Conservation (phyloP, 2,329 filamentous ascomycete species). For the Rutstroemia sp. region DNA sequence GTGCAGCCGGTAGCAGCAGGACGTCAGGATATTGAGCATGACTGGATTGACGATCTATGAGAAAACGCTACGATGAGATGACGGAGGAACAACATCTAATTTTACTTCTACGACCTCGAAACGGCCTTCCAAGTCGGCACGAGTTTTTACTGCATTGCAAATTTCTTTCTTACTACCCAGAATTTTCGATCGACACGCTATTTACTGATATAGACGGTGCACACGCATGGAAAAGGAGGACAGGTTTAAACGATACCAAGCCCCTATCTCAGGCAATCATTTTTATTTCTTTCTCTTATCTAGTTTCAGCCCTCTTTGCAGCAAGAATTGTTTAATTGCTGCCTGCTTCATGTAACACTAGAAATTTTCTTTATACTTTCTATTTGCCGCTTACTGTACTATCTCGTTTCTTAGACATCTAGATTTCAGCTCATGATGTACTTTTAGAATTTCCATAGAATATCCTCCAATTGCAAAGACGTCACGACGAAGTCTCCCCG, state of each 20-base stretch:
- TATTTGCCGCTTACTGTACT: slow-evolving; percentile 2
- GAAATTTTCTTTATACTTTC: neutral
- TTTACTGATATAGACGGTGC: neutral
- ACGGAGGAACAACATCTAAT: neutral
- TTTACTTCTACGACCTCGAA: neutral
- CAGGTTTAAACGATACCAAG: neutral
- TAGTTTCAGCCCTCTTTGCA: neutral
- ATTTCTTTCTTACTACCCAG: neutral
- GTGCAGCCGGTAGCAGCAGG: slow-evolving; percentile 24
- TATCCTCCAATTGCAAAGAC: neutral
- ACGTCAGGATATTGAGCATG: slow-evolving; percentile 5
- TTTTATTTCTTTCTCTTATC: neutral
- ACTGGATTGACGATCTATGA: neutral
- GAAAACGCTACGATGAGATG: neutral
- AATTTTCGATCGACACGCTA: neutral
- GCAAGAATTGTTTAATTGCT: neutral
- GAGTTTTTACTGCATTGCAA: neutral
- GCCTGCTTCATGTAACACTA: slow-evolving; percentile 4
- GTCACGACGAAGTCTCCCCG: neutral
- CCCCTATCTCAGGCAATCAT: neutral
- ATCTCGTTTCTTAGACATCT: neutral
- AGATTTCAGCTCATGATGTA: slow-evolving; percentile 5
- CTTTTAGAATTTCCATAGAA: neutral
- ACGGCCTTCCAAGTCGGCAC: neutral
- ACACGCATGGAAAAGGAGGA: neutral